Percentiles rank a stretch among this genome's conserved stretches.
Evolutionary conservation across 1,139 yeast species (phyloP).

Genomic region (Diutina rugosa): DNA sequence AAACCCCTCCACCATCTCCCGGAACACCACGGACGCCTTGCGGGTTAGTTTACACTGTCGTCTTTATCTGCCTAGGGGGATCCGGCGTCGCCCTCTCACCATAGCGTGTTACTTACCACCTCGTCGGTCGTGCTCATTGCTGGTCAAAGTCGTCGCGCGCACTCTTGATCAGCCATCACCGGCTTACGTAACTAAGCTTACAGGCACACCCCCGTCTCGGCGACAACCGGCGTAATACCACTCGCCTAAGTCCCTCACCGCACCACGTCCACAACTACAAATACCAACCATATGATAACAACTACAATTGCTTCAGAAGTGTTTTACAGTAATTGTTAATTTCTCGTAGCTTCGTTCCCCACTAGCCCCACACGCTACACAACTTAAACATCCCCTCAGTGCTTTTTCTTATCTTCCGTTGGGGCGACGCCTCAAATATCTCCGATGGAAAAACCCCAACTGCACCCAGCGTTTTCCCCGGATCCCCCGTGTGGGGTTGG

Average conservation of each 20-base stretch:
- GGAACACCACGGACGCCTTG: not conserved
- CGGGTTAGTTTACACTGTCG: not conserved
- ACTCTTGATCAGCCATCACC: not conserved
- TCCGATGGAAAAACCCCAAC: too few relatives aligned
- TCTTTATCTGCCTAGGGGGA: not conserved
- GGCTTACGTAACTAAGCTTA: not conserved
- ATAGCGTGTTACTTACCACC: not conserved
- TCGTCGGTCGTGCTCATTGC: slow-evolving; percentile 1
- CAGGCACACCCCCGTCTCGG: too few relatives aligned
- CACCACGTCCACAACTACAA: too few relatives aligned
- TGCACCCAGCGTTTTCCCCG: not conserved
- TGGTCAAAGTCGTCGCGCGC: not conserved
- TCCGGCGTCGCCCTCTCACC: too few relatives aligned
- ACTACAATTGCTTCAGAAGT: too few relatives aligned
- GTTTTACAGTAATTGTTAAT: too few relatives aligned
- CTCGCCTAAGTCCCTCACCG: too few relatives aligned
- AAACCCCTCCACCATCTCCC: slow-evolving; percentile 1
- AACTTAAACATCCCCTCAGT: not conserved
- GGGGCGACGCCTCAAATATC: too few relatives aligned
- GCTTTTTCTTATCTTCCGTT: not conserved
- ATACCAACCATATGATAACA: too few relatives aligned
- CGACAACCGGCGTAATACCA: too few relatives aligned
- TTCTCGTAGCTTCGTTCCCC: too few relatives aligned
- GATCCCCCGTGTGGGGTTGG: not conserved
- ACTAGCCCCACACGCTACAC: too few relatives aligned